A percentile compares a stretch with the other conserved stretches of the same genome.
Conservation (phyloP, 1,139 yeast species). For the Protomyces pachydermus region DNA sequence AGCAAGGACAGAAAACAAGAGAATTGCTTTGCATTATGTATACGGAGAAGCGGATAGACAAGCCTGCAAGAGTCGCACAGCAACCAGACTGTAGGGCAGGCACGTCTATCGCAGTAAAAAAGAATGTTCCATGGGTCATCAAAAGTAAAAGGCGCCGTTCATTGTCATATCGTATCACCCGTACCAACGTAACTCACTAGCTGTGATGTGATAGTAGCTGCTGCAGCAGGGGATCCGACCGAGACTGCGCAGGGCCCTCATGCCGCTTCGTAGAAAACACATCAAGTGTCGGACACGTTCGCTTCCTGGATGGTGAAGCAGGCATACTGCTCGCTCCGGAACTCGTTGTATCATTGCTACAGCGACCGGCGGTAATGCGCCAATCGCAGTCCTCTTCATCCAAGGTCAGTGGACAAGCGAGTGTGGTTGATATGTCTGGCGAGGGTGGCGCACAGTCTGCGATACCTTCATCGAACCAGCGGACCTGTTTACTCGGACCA, state of each 20-base stretch:
- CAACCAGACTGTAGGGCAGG: too few species aligned
- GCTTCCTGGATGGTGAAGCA: neutral
- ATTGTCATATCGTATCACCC: too few species aligned
- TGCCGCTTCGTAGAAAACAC: neutral
- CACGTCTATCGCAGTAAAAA: too few species aligned
- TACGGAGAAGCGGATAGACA: too few species aligned
- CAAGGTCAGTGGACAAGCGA: neutral
- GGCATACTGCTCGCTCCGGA: neutral
- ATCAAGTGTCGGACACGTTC: neutral
- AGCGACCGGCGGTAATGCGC: neutral
- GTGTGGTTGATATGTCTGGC: too few species aligned
- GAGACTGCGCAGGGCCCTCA: neutral
- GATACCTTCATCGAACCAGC: neutral
- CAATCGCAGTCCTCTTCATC: neutral
- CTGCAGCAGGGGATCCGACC: neutral
- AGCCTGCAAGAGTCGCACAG: too few species aligned
- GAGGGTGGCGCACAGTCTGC: too few species aligned
- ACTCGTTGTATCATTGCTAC: neutral
- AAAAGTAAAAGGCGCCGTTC: too few species aligned
- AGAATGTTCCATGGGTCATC: too few species aligned
- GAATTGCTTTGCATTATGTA: neutral
- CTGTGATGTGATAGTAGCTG: too few species aligned
- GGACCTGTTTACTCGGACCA: neutral
- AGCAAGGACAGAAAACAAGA: neutral
- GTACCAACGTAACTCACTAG: too few species aligned